Base-by-base conservation (phyloP, 2,329 filamentous ascomycete genomes). In the Stagonosporopsis vannaccii region DNA sequence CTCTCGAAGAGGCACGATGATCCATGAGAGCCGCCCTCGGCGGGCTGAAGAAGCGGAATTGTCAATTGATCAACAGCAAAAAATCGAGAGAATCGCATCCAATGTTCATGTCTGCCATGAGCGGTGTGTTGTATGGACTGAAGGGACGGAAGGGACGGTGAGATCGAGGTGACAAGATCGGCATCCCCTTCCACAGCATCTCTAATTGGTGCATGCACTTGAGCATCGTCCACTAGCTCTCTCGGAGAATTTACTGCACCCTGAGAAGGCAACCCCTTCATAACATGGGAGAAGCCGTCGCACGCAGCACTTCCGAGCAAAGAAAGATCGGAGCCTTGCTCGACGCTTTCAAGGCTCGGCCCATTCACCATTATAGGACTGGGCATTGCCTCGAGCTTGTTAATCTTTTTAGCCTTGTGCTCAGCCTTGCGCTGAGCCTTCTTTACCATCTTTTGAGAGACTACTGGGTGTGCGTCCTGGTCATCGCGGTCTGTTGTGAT, bases 361-460 rank as follows among this genome's bases (percentile, higher is more conserved):
- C 23, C 32, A 13, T 43, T 23, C 20, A 20, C 23, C 25, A 39
- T n/a, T 44, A 22, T 25, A 23, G 32, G 39, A 12, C n/a, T 35
- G 20, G 28, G 22, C 36, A 28, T 19, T 20, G 49, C 40, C 13
- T 56, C 57, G 32, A 43, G 11, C 2, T 37, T 45, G 15, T 39
- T 32, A 4, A 49, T 17, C 51, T 66, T 67, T 47, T 65, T 70
- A 28, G 59, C 60, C 36, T 71, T 73, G 12, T 62, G 63, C 36
- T 62, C 60, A 3, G 45, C 35, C 25, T 66, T 56, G 1, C 62
- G 59, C 26, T 59, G 54, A 5, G 56, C 40, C 48, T 72, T 73
- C 37, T 68, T 68, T 15, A 58, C 57, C 56, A 66, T 71, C 54
- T 65, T 71, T 39, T 66, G 60, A 13, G 66, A 64, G 2, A 67